Conservation (phyloP, 2,329 filamentous ascomycete species). For the Penicillium palitans region DNA sequence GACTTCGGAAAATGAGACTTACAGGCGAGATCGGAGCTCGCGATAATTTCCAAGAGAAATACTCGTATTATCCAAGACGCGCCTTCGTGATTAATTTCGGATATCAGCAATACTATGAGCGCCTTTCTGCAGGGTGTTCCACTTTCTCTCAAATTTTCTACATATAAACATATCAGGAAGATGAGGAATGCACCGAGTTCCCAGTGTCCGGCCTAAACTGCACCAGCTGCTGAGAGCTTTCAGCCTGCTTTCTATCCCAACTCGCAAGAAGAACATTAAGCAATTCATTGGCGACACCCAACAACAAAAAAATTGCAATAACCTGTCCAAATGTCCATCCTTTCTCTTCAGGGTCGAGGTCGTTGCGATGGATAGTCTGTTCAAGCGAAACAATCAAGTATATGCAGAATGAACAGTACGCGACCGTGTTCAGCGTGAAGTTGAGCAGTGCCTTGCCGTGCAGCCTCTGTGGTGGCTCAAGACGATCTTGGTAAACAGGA, state of each 20-base stretch:
- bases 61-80: not conserved
- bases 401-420: conserved; percentile 18
- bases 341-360: conserved; percentile 14
- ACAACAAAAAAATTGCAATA: conserved; percentile 20
- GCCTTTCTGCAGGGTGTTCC: not conserved
- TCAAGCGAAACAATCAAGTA: conserved; percentile 23
- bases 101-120: not conserved
- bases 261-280: conserved; percentile 19
- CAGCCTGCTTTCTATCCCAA: conserved; percentile 15
- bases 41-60: not conserved
- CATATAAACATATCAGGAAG: not conserved
- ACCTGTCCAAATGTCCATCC: conserved; percentile 22
- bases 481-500: not conserved
- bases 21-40: not conserved
- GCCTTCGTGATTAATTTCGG: not conserved
- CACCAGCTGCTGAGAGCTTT: conserved; percentile 8
- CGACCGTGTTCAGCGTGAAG: conserved; percentile 15
- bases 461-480: not conserved
- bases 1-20: not conserved
- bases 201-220: not conserved
- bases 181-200: not conserved
- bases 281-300: conserved; percentile 21
- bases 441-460: conserved; percentile 11
- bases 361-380: conserved; percentile 20
- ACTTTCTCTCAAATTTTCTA: not conserved